Evolutionary conservation across 331 rosid genomes (phyloP).

Genomic region (Arachis monticola): DNA sequence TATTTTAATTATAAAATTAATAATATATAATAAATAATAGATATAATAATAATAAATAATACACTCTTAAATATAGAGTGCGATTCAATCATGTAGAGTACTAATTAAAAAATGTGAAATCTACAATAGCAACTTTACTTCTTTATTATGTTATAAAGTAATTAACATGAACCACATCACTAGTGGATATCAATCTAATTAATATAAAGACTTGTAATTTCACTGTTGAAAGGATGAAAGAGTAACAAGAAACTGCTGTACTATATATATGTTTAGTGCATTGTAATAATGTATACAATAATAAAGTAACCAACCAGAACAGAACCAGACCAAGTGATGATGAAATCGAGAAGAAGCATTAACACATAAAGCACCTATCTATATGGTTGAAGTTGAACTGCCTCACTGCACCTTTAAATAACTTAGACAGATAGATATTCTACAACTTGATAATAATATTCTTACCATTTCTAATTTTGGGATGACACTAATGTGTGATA

Average conservation of each 20-base stretch:
- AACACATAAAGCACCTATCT: too few species aligned
- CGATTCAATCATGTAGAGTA: neutral
- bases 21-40: too few species aligned
- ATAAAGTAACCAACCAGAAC: too few species aligned
- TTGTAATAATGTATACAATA: neutral
- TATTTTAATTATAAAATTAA: too few species aligned
- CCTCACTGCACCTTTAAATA: neutral
- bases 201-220: neutral
- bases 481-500: slow-evolving; percentile 6
- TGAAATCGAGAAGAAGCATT: too few species aligned
- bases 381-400: neutral
- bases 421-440: neutral
- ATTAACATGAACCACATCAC: neutral
- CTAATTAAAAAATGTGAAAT: neutral
- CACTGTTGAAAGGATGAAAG: neutral
- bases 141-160: neutral
- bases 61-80: neutral
- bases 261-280: neutral
- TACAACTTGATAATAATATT: neutral
- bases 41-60: too few species aligned
- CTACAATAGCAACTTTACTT: neutral
- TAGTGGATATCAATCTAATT: neutral
- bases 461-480: slow-evolving; percentile 15
- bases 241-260: neutral
- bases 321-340: too few species aligned